Percentiles rank a stretch among this genome's conserved stretches.
These are phyloP conservation scores for Selaginella tamariscina DNA, from an alignment of 75 land plant species.

Conservation along the genomic window DNA sequence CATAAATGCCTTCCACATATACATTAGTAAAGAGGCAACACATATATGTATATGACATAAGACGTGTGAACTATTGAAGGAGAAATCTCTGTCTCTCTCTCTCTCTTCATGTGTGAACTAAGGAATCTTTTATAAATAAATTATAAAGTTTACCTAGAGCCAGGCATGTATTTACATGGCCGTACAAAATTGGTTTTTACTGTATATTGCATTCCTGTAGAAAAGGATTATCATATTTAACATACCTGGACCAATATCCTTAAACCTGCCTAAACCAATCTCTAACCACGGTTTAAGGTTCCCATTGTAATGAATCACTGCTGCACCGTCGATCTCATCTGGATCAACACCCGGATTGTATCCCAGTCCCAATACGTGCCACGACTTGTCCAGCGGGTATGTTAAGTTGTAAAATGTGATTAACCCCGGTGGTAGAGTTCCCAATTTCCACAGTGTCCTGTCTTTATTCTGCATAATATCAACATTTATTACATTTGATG, in stretches of 20 bases:
- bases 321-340: slow-evolving; percentile 25
- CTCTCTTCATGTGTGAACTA: no score
- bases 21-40: no score
- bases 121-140: no score
- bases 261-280: slow-evolving; percentile 46
- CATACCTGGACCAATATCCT: slow-evolving; percentile 42
- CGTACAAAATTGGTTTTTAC: no score
- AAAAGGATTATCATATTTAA: slow-evolving; percentile 37
- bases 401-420: slow-evolving; percentile 11
- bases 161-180: no score
- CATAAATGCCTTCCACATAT: no score
- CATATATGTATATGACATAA: no score
- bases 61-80: no score
- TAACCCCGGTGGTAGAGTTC: slow-evolving; percentile 17
- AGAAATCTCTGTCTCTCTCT: no score
- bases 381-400: slow-evolving; percentile 28
- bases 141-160: no score
- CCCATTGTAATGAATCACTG: slow-evolving; percentile 65
- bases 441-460: slow-evolving; percentile 23
- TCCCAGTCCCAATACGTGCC: slow-evolving; percentile 45
- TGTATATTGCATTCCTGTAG: slow-evolving; percentile 61
- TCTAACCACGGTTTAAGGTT: slow-evolving; percentile 83
- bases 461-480: slow-evolving; percentile 2
- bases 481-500: not conserved
- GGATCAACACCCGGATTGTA: slow-evolving; percentile 29